Evolutionary conservation across 2,329 filamentous ascomycete genomes (phyloP).

Genomic region (Paecilomyces sp.): DNA sequence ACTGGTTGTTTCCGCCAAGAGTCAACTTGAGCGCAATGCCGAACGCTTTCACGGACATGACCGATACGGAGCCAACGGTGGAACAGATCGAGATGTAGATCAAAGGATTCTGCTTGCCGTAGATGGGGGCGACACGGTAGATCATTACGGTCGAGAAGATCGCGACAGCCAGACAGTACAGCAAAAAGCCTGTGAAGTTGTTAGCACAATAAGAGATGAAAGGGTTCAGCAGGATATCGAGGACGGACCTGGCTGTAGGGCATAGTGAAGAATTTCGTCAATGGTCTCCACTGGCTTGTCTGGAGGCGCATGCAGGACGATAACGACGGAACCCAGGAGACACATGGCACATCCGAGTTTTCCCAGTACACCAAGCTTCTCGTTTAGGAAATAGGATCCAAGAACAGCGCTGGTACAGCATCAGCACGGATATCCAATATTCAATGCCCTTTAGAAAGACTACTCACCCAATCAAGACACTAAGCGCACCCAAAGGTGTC

Average conservation of each 20-base stretch:
- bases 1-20: constrained; percentile 88
- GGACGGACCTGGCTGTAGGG: constrained; percentile 74
- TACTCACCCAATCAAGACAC: constrained; percentile 74
- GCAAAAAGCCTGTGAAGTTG: constrained; percentile 63
- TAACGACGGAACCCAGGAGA: constrained; percentile 91
- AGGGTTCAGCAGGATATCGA: background rate
- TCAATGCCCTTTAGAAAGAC: background rate
- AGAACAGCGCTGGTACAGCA: constrained; percentile 61
- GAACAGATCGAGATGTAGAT: constrained; percentile 98
- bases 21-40: constrained; percentile 96
- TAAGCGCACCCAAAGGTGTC: constrained; percentile 86
- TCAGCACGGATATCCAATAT: constrained; percentile 10
- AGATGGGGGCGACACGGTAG: constrained; percentile 79
- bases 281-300: constrained; percentile 88
- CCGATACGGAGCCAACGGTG: constrained; percentile 90
- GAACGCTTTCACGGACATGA: constrained; percentile 99
- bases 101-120: constrained; percentile 92
- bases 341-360: constrained; percentile 95
- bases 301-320: constrained; percentile 92
- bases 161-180: constrained; percentile 74
- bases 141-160: constrained; percentile 91
- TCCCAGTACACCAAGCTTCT: constrained; percentile 81
- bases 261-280: constrained; percentile 84
- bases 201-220: background rate
- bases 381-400: constrained; percentile 87